Base-by-base conservation (phyloP, 495 filamentous ascomycete genomes). In the Staphylotrichum tortipilum region DNA sequence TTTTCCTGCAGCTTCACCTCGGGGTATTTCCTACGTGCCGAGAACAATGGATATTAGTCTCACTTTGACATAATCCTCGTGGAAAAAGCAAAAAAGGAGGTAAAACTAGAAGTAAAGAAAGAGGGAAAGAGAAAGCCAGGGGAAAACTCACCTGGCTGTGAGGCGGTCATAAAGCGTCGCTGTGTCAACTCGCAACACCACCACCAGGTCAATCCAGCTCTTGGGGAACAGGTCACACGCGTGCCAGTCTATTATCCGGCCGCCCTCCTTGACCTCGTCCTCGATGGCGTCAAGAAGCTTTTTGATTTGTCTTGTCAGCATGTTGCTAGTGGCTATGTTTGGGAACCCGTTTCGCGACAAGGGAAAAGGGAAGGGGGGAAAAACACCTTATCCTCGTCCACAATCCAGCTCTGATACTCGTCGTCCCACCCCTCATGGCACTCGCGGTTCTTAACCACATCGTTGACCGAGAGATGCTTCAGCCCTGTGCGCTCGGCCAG, bases 201-300 rank as follows among this genome's bases (percentile, higher is more conserved):
- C 86, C 1, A 97, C 91, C 2, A 99, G 79, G 61, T 99, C 94
- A 57, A 97, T 85, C 87, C 88, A 94, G 60, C 84, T 83, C 63
- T 85, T 80, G 19, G 94, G 91, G 63, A 99, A 97, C 26, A 97
- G 70, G 61, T 99, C 94, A 68, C 91, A 96, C 1, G 88, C 90
- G 66, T 99, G 92, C 92, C 91, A 99, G 68, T 99, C 94, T 55
- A 99, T 86, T 60, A 99, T 79, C 63, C 81, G 85, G 14, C 94
- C 94, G 51, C 94, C 94, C 22, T 78, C 65, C 53, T 82, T 78
- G 44, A 86, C 76, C 48, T 89, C 82, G 41, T 89, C 78, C 68
- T 98, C 92, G 47, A 98, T 83, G 14, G 83, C 78, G 63, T 97
- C 92, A 28, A 98, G 74, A 14, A 98, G 71, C 87, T 94, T 3